Percentiles rank a stretch among this genome's conserved stretches.
phyloP scores from a whole-genome alignment of 345 rosid species.

The Pugionium cornutum region DNA sequence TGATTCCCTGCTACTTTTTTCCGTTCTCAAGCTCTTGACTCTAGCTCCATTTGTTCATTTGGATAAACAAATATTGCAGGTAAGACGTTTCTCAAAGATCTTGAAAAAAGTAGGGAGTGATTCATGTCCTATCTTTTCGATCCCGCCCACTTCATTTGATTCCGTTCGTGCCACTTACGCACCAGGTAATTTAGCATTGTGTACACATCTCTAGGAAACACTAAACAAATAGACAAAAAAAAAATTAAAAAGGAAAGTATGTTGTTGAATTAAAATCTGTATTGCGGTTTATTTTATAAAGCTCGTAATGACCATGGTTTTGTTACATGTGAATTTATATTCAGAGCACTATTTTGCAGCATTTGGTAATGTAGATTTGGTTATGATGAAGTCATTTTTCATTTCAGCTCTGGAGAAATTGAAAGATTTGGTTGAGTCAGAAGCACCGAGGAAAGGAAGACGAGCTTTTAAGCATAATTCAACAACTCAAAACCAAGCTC shows the following conservation, averaged over 20 bases:
- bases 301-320: not conserved
- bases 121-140: conserved; percentile 56
- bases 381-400: conserved; percentile 12
- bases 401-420: conserved; percentile 72
- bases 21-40: conserved; percentile 3
- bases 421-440: conserved; percentile 66
- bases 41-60: conserved; percentile 17
- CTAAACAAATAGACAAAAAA: not conserved
- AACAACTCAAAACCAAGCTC: conserved; percentile 39
- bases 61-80: conserved; percentile 48
- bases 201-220: conserved; percentile 4
- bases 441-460: conserved; percentile 58
- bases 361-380: not conserved
- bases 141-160: conserved; percentile 56
- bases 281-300: not conserved
- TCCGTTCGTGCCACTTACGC: conserved; percentile 47
- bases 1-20: conserved; percentile 9
- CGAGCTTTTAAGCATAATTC: conserved; percentile 46
- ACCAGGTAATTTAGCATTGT: conserved; percentile 58
- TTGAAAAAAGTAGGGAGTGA: conserved; percentile 67
- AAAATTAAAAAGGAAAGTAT: not conserved
- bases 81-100: conserved; percentile 69
- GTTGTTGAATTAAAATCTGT: too few relatives aligned
- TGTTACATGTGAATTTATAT: not conserved
- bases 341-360: not conserved